Evolutionary conservation across 2,329 filamentous ascomycete genomes (phyloP).

Genomic region (Colletotrichum zoysiae): DNA sequence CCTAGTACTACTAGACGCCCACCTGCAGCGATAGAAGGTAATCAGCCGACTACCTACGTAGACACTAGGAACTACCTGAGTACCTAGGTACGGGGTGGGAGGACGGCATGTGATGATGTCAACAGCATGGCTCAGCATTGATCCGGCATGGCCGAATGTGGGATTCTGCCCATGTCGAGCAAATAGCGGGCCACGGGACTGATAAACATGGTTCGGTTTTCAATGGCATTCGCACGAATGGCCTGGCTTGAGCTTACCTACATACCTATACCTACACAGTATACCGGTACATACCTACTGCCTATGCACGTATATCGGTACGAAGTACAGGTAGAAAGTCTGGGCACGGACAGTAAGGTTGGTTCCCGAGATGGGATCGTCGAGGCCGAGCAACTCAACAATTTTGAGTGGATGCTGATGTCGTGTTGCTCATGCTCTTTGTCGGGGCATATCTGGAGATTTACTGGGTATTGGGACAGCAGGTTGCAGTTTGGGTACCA

Average conservation of each 20-base stretch:
- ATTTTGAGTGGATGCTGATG: conserved; percentile 27
- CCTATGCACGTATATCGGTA: too few relatives aligned
- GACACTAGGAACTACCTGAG: too few relatives aligned
- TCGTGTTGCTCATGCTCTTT: too few relatives aligned
- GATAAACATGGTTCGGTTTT: neutral
- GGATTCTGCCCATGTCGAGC: conserved; percentile 17
- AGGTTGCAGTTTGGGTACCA: neutral
- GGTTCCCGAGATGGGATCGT: conserved; percentile 1
- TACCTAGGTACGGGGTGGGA: neutral
- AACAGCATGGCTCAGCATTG: conserved; percentile 16
- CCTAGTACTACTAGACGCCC: neutral
- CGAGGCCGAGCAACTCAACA: conserved; percentile 30
- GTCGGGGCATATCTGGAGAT: too few relatives aligned
- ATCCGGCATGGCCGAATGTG: conserved; percentile 16
- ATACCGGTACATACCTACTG: too few relatives aligned
- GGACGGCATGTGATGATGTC: conserved; percentile 39
- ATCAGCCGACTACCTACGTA: too few relatives aligned
- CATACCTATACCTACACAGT: too few relatives aligned
- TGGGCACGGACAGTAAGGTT: neutral
- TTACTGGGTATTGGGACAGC: too few relatives aligned
- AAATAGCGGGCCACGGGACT: conserved; percentile 11
- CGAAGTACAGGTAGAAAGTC: neutral
- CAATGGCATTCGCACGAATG: neutral
- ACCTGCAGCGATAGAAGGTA: neutral
- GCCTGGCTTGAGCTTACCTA: neutral